Percentiles rank a stretch among this genome's conserved stretches.
phyloP scores from a whole-genome alignment of 805 yeast species.

The Candida germanica region DNA sequence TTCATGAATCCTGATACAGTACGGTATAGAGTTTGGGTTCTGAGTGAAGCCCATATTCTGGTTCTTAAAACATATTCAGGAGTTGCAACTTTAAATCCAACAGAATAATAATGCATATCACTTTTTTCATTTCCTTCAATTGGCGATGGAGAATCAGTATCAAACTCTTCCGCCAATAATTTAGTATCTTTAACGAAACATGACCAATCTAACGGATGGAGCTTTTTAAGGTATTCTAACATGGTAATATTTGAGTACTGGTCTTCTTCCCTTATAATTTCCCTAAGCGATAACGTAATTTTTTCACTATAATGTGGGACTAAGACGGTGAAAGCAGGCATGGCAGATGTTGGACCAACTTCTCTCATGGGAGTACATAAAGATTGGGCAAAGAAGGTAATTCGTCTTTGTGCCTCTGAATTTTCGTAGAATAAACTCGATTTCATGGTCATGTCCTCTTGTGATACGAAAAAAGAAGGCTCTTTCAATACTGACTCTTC shows the following conservation, averaged over 20 bases:
- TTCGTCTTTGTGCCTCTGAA: constrained; percentile 78
- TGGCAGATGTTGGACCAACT: constrained; percentile 57
- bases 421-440: constrained; percentile 55
- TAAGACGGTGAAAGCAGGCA: constrained; percentile 84
- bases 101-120: constrained; percentile 90
- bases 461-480: constrained; percentile 77
- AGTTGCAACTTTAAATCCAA: constrained; percentile 96
- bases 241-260: constrained; percentile 93
- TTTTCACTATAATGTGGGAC: constrained; percentile 96
- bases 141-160: constrained; percentile 28
- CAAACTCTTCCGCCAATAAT: constrained; percentile 91
- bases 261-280: constrained; percentile 95
- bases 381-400: constrained; percentile 88
- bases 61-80: constrained; percentile 96
- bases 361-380: constrained; percentile 82
- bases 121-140: constrained; percentile 44
- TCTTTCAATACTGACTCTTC: constrained; percentile 47
- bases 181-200: constrained; percentile 96
- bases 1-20: constrained; percentile 99
- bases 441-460: constrained; percentile 69
- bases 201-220: constrained; percentile 97
- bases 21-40: constrained; percentile 95
- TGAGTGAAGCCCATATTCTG: constrained; percentile 96
- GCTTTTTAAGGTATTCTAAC: constrained; percentile 88
- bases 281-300: constrained; percentile 88